Evolutionary conservation across 306 rosid genomes (phyloP), one percentile per base, ranked within the genome.

Genomic region (Prunus padus): DNA sequence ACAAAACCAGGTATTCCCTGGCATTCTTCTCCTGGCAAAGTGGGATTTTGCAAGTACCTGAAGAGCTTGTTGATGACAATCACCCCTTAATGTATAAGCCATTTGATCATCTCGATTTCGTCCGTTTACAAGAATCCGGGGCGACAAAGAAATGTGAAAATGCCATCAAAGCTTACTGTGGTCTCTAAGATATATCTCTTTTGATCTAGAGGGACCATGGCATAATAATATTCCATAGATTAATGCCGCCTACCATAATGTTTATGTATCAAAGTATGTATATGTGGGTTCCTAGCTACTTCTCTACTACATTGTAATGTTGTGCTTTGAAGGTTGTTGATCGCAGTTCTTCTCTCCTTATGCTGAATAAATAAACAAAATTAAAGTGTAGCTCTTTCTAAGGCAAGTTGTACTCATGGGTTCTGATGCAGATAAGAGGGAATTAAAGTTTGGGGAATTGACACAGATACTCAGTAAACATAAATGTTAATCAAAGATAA

Each of bases 161-260:
- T 72, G 72, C 87, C 23, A 77, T 86, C 60, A 74, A 78, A 72
- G 81, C 64, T n/a, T 86, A 70, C 67, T 80, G 79, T 40, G 81
- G 85, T 60, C 16, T 80, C 47, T 83, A 71, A 80, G 44, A 31
- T 31, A 1, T 26, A 42, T 30, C 74, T 26, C 19, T 50, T 15
- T 68, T 18, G 52, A 37, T 37, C 42, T 1, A 31, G 8, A 37
- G 42, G 42, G 42, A 6, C 42, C 42, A 37, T 16, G 14, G 20
- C 55, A 15, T 50, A 50, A 50, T 16, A 50, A 37, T 37, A 50
- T 16, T 50, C 55, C 20, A 50, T 37, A 37, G 42, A 7, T 37
- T 50, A 16, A 50, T 50, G 20, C 55, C 4, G 20, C 55, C 19
- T 50, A 15, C 9, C 55, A 16, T 50, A 50, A 13, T 46, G 4